Base-by-base conservation (phyloP, 768 basidiomycete species). In the Leccinum ochraceum region DNA sequence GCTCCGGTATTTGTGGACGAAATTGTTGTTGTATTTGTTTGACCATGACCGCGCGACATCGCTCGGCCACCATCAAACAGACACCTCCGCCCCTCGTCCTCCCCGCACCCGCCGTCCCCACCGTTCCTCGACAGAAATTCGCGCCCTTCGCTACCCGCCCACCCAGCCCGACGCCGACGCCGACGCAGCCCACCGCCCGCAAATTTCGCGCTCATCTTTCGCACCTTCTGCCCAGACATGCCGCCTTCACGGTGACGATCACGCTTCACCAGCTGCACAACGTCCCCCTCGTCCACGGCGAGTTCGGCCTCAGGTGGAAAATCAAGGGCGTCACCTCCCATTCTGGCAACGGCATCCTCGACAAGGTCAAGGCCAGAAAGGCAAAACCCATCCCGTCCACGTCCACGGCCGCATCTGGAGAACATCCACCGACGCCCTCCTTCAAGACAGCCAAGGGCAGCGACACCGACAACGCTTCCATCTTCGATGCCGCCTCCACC, bases 131-230 rank as follows among this genome's bases (percentile, higher is more conserved):
- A n/a, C 42, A 44, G 42, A 44, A 44, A 44, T 10, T 44, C n/a
- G n/a, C 42, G 42, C n/a, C 42, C 42, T 44, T 44, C 42, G 42
- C n/a, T n/a, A 0, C 42, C 42, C 42, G 42, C n/a, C 54, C 39
- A 1, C 90, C 91, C 69, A 84, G 79, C 20, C 81, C 87, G 6
- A 77, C 80, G 22, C 91, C 90, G 89, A 87, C 84, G 71, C 83
- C 91, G 74, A 88, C 85, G 77, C 46, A 10, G 17, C 39, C 39
- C 39, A 53, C 52, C 8, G 36, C 53, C n/a, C 58, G 66, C 36
- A 30, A 44, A 9, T 16, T 88, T n/a, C 85, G 84, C 48, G 80
- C 83, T 0, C 86, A 86, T 56, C 74, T 88, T 1, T 79, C 81
- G 28, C 83, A 86, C 32, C 78, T 89, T 55, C 76, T 89, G 8